phyloP scores from a whole-genome alignment of 1,139 yeast genomes.

The Wickerhamomyces sp. region DNA sequence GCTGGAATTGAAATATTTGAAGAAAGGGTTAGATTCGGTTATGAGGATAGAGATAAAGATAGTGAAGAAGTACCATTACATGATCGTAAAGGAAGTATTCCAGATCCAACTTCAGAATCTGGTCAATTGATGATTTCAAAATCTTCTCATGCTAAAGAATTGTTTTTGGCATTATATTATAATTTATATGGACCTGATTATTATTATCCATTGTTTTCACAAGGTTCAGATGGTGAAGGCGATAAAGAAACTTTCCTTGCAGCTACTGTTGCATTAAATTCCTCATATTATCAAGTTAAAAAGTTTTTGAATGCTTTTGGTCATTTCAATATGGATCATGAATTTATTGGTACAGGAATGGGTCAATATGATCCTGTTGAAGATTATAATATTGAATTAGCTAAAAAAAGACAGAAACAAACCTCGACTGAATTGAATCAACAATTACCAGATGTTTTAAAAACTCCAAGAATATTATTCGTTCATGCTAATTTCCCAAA shows the following conservation, averaged over 20 bases:
- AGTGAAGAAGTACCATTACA: slow-evolving; percentile 48
- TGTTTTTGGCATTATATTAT: slow-evolving; percentile 68
- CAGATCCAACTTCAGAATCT: slow-evolving; percentile 76
- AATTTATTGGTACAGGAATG: slow-evolving; percentile 64
- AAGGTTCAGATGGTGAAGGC: slow-evolving; percentile 86
- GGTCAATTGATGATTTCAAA: slow-evolving; percentile 77
- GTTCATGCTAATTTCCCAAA: slow-evolving; percentile 67
- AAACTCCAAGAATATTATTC: slow-evolving; percentile 43
- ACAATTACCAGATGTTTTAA: slow-evolving; percentile 16
- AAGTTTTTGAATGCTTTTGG: slow-evolving; percentile 52
- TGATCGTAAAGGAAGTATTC: slow-evolving; percentile 64
- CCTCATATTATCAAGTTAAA: slow-evolving; percentile 66
- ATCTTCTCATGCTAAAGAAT: slow-evolving; percentile 54
- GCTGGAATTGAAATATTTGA: slow-evolving; percentile 46
- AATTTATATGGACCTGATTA: slow-evolving; percentile 74
- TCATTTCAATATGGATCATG: slow-evolving; percentile 36
- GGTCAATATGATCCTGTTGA: slow-evolving; percentile 65
- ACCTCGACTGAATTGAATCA: slow-evolving; percentile 17
- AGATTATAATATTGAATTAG: slow-evolving; percentile 37
- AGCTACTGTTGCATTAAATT: slow-evolving; percentile 60
- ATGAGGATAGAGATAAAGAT: slow-evolving; percentile 30
- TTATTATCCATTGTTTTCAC: slow-evolving; percentile 80
- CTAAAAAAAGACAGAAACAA: slow-evolving; percentile 15
- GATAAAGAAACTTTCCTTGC: slow-evolving; percentile 88
- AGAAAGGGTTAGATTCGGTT: slow-evolving; percentile 32